Conservation (phyloP, 2,329 filamentous ascomycete species). For the Microsporum canis region DNA sequence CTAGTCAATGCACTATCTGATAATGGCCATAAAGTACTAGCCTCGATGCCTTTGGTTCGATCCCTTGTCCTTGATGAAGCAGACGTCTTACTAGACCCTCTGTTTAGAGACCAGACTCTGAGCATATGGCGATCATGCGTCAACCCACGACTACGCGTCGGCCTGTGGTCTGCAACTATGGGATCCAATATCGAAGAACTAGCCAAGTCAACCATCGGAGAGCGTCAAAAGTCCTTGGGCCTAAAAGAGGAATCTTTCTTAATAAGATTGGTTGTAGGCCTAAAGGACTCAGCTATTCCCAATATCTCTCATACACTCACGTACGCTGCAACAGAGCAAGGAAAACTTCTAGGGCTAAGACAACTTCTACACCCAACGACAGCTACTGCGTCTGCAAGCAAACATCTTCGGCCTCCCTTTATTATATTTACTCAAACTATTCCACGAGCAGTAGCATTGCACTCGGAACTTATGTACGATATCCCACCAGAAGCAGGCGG, state of each 20-base stretch:
- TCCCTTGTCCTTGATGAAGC: conserved; percentile 83
- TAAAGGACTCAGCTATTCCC: conserved; percentile 91
- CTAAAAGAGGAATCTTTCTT: conserved; percentile 40
- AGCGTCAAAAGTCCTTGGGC: conserved; percentile 37
- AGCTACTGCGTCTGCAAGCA: conserved; percentile 36
- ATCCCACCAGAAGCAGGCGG: conserved; percentile 83
- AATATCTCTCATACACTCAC: conserved; percentile 81
- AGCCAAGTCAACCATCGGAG: conserved; percentile 54
- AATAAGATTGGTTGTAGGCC: conserved; percentile 78
- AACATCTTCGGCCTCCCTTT: conserved; percentile 68
- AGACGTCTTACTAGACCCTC: conserved; percentile 80
- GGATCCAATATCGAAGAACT: conserved; percentile 81
- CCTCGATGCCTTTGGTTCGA: conserved; percentile 54
- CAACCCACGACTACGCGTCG: conserved; percentile 57
- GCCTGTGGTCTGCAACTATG: conserved; percentile 95
- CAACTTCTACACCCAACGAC: conserved; percentile 72
- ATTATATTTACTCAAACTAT: conserved; percentile 96
- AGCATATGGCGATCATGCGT: conserved; percentile 71
- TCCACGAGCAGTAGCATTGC: conserved; percentile 71
- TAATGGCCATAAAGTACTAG: conserved; percentile 33
- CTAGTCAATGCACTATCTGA: conserved; percentile 61
- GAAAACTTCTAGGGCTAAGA: conserved; percentile 82
- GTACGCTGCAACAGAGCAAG: conserved; percentile 85
- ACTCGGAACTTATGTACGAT: conserved; percentile 86
- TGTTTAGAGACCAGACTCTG: conserved; percentile 83